Evolutionary conservation across 1,284 basidiomycete species (phyloP).

Genomic region (Sanguinoderma infundibulare): DNA sequence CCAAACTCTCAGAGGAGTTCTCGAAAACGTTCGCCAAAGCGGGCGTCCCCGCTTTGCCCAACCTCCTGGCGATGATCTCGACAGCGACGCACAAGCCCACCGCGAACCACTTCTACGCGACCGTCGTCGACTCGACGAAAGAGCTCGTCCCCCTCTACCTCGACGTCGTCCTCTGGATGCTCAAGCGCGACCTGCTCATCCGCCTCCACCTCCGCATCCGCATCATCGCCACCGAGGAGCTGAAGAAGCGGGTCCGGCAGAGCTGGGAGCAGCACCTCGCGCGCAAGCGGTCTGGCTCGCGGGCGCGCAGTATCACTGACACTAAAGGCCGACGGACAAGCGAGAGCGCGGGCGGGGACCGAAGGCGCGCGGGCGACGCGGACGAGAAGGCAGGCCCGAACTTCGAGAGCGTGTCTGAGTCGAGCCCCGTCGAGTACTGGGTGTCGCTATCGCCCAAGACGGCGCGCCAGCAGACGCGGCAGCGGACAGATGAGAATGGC

Average conservation of each 20-base stretch:
- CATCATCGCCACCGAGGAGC: conserved; percentile 75
- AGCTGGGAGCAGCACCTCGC: conserved; percentile 44
- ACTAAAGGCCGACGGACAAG: conserved; percentile 1
- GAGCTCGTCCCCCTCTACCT: conserved; percentile 75
- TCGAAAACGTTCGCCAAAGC: conserved; percentile 65
- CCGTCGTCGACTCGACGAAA: conserved; percentile 69
- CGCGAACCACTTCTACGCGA: conserved; percentile 77
- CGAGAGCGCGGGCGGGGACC: conserved; percentile 2
- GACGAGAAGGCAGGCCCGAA: conserved; percentile 31
- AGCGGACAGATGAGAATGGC: conserved; percentile 43
- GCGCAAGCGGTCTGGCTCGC: conserved; percentile 37
- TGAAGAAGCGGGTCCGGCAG: conserved; percentile 71
- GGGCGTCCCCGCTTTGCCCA: conserved; percentile 72
- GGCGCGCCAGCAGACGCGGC: conserved; percentile 47
- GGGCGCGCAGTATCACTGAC: conserved; percentile 21
- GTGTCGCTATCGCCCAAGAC: conserved; percentile 55
- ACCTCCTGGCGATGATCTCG: conserved; percentile 76
- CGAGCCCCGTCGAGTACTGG: conserved; percentile 35
- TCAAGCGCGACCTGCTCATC: conserved; percentile 84
- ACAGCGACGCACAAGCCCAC: conserved; percentile 62
- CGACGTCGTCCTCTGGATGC: conserved; percentile 90
- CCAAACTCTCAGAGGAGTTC: conserved; percentile 67
- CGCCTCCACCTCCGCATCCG: conserved; percentile 88
- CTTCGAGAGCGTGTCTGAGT: conserved; percentile 25
- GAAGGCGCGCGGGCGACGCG: conserved; percentile 21